Evolutionary conservation across 345 rosid genomes (phyloP).

Genomic region (Xanthoceras sorbifolium): DNA sequence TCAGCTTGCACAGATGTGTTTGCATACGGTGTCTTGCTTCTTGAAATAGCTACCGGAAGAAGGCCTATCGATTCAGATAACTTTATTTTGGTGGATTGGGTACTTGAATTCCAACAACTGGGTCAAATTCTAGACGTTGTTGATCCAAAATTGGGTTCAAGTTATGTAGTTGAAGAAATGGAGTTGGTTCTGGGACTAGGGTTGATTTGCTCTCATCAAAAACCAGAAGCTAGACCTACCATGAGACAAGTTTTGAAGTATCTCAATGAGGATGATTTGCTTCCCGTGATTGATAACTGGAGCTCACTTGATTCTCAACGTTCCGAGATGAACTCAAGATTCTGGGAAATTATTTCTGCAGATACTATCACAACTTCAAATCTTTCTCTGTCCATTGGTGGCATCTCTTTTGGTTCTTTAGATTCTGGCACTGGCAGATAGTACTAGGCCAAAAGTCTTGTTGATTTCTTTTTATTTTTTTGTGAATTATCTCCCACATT

Average conservation of each 20-base stretch:
- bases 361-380: conserved; percentile 25
- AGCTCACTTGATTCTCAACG: conserved; percentile 23
- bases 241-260: conserved; percentile 59
- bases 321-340: conserved; percentile 19
- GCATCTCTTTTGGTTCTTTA: conserved; percentile 36
- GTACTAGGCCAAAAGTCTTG: neutral
- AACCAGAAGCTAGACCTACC: conserved; percentile 45
- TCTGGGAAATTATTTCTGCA: conserved; percentile 25
- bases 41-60: conserved; percentile 63
- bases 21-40: conserved; percentile 64
- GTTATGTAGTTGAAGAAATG: conserved; percentile 41
- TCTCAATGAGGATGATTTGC: conserved; percentile 51
- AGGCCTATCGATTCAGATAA: conserved; percentile 40
- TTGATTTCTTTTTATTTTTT: neutral
- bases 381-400: conserved; percentile 31
- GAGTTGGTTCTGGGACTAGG: conserved; percentile 52
- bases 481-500: neutral
- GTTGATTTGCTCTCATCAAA: conserved; percentile 53
- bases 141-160: conserved; percentile 46
- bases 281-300: conserved; percentile 36
- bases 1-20: conserved; percentile 68
- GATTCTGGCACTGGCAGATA: conserved; percentile 51
- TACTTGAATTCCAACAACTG: conserved; percentile 26
- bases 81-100: conserved; percentile 45
- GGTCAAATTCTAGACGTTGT: conserved; percentile 41